These are phyloP conservation scores for Acanthamoeba sp. DNA, from an alignment of 208 protist species.

Conservation along the genomic window DNA sequence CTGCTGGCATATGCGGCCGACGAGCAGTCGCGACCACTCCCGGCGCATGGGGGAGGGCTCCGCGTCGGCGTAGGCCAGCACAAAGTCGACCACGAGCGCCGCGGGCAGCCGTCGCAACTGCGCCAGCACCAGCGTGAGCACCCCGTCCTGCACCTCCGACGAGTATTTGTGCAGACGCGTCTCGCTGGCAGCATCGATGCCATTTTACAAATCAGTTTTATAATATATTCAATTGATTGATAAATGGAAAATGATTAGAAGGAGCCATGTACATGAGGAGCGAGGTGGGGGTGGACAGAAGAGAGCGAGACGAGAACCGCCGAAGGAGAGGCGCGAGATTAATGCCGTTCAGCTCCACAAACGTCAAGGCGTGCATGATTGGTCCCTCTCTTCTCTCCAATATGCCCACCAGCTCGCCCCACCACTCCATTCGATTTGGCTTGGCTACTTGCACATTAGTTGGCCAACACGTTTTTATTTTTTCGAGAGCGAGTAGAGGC, in stretches of 20 bases:
- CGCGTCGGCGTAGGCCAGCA: neutral
- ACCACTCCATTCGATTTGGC: neutral
- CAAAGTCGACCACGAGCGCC: neutral
- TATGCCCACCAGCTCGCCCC: conserved; percentile 1
- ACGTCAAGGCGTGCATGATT: neutral
- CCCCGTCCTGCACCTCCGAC: neutral
- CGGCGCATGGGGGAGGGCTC: conserved; percentile 4
- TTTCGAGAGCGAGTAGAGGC: neutral
- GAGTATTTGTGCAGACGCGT: conserved; percentile 17
- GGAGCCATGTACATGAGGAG: neutral
- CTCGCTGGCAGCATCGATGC: neutral
- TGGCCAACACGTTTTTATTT: neutral
- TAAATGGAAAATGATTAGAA: neutral
- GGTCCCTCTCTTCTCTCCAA: neutral
- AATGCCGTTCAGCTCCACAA: conserved; percentile 38
- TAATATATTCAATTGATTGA: neutral
- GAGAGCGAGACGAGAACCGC: neutral
- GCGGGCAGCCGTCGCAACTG: conserved; percentile 12
- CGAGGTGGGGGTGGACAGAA: conserved; percentile 8
- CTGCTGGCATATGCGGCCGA: conserved; percentile 12
- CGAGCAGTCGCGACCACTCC: neutral
- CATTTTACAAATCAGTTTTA: neutral
- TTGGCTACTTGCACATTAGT: neutral
- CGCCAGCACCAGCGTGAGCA: conserved; percentile 15
- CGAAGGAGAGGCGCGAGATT: conserved; percentile 32